Evolutionary conservation across 2,329 filamentous ascomycete species (phyloP).

Genomic region (Lojkania enalia): DNA sequence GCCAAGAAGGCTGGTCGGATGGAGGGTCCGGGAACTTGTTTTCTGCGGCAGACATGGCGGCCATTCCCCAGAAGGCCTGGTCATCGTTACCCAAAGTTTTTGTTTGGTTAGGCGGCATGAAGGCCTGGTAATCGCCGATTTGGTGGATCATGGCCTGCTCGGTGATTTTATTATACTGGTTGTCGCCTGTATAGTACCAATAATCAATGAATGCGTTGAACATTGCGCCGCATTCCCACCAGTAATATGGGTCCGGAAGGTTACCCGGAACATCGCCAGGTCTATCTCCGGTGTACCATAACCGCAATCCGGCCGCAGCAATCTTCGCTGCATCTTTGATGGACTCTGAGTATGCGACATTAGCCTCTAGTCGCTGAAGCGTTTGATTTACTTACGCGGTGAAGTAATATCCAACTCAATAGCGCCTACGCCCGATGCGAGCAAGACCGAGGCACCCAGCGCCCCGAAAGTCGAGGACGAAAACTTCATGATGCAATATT

Average conservation of each 20-base stretch:
- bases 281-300: constrained; percentile 66
- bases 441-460: constrained; percentile 35
- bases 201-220: constrained; percentile 47
- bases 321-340: constrained; percentile 64
- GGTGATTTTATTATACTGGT: constrained; percentile 44
- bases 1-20: constrained; percentile 62
- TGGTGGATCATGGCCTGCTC: constrained; percentile 69
- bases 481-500: constrained; percentile 40
- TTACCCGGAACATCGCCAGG: constrained; percentile 64
- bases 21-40: constrained; percentile 50
- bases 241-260: constrained; percentile 50
- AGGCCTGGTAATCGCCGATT: constrained; percentile 71
- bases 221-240: constrained; percentile 50
- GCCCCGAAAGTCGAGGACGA: constrained; percentile 31
- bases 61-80: constrained; percentile 62
- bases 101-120: constrained; percentile 76
- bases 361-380: constrained; percentile 9
- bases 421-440: constrained; percentile 36
- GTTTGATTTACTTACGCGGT: constrained; percentile 25
- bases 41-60: constrained; percentile 62
- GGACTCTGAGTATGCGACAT: constrained; percentile 58
- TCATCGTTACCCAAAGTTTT: constrained; percentile 58
- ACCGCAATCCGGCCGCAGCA: constrained; percentile 64
- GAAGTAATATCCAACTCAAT: constrained; percentile 36
- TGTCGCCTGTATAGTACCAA: constrained; percentile 49